A percentile compares a stretch with the other conserved stretches of the same genome.
These are phyloP conservation scores for Boletus coccyginus DNA, from an alignment of 768 basidiomycete species.

Conservation along the genomic window DNA sequence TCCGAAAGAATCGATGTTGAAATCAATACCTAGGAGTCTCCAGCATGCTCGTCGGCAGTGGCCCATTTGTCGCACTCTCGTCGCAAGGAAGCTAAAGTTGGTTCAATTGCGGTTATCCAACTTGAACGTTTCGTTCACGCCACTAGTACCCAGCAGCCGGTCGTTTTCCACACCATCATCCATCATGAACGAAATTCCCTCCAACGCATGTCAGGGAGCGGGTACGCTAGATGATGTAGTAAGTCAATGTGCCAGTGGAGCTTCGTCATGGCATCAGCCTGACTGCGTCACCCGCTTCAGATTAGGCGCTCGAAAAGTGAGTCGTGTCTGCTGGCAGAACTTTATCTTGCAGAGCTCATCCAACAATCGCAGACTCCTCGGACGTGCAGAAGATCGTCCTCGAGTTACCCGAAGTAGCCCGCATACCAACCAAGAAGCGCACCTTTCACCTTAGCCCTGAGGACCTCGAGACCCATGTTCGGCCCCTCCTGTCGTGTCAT, in stretches of 20 bases:
- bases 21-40: neutral
- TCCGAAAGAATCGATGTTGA: slow-evolving; percentile 5
- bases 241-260: slow-evolving; percentile 3
- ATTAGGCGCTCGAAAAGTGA: slow-evolving; percentile 22
- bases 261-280: neutral
- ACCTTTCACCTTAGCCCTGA: slow-evolving; percentile 33
- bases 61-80: neutral
- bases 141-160: neutral
- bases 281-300: slow-evolving; percentile 5
- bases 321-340: neutral
- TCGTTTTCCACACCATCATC: neutral
- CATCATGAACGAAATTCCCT: slow-evolving; percentile 5
- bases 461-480: slow-evolving; percentile 34
- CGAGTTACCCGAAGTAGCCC: slow-evolving; percentile 25
- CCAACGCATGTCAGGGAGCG: neutral
- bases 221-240: slow-evolving; percentile 20
- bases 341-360: neutral
- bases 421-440: slow-evolving; percentile 29
- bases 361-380: slow-evolving; percentile 13
- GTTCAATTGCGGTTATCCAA: neutral
- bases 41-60: neutral
- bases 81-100: neutral
- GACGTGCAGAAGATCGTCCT: slow-evolving; percentile 11
- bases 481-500: slow-evolving; percentile 35
- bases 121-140: neutral